Evolutionary conservation across 2,329 filamentous ascomycete species (phyloP).

Genomic region (Paracamarosporium sp.): DNA sequence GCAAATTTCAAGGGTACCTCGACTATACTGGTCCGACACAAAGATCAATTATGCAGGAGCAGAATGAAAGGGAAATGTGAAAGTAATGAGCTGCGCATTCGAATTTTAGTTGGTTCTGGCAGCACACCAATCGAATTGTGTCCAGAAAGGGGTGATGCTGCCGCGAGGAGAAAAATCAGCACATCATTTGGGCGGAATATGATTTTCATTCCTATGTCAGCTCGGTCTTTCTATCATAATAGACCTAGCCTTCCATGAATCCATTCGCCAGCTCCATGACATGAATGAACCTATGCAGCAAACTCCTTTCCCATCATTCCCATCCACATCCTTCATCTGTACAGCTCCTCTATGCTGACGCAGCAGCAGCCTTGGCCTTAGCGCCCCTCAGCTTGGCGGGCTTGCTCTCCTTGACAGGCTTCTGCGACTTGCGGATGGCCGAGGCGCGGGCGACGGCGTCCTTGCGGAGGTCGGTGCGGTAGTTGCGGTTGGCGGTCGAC

Average conservation of each 20-base stretch:
- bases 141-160: background rate
- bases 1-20: background rate
- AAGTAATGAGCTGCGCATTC: background rate
- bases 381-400: conserved; percentile 79
- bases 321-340: conserved; percentile 5
- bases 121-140: background rate
- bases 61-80: background rate
- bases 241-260: conserved; percentile 4
- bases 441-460: conserved; percentile 84
- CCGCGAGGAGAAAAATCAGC: background rate
- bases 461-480: conserved; percentile 66
- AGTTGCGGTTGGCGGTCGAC: conserved; percentile 81
- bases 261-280: conserved; percentile 10
- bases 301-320: conserved; percentile 10
- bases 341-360: conserved; percentile 29
- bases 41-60: background rate
- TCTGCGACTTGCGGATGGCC: conserved; percentile 81
- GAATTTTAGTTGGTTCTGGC: background rate
- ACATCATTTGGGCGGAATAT: conserved; percentile 3
- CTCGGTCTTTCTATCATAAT: conserved; percentile 1
- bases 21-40: background rate
- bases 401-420: conserved; percentile 75
- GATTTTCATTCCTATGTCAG: conserved; percentile 8
- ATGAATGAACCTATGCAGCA: conserved; percentile 14
- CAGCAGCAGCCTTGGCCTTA: conserved; percentile 75